Conservation (phyloP, 2,329 filamentous ascomycete species). For the Raffaelea ambrosiae region DNA sequence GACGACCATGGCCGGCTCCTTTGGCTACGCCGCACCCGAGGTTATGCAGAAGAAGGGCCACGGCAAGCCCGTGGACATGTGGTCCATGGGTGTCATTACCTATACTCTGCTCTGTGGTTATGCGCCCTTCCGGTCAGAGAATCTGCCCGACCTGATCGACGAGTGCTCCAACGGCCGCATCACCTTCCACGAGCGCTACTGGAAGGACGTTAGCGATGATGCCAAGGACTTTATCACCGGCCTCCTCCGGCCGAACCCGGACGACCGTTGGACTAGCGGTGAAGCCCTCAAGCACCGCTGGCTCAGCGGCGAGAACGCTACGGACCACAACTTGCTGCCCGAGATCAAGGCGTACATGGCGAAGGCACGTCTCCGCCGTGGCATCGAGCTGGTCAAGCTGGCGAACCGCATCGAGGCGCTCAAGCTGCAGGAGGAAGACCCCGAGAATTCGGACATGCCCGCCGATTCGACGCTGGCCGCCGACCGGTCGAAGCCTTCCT, state of each 20-base stretch:
- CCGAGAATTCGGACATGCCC: conserved; percentile 65
- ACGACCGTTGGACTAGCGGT: conserved; percentile 68
- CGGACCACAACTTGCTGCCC: conserved; percentile 92
- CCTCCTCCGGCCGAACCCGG: conserved; percentile 71
- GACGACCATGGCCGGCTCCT: conserved; percentile 97
- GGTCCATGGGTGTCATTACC: conserved; percentile 97
- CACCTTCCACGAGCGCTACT: conserved; percentile 95
- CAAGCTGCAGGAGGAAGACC: conserved; percentile 84
- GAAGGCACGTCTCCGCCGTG: conserved; percentile 81
- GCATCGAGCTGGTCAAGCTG: conserved; percentile 93
- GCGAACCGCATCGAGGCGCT: conserved; percentile 91
- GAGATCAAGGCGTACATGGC: conserved; percentile 94
- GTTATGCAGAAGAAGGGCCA: conserved; percentile 98
- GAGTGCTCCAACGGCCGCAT: conserved; percentile 80
- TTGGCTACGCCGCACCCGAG: conserved; percentile 94
- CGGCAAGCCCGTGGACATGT: conserved; percentile 98
- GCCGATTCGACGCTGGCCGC: conserved; percentile 53
- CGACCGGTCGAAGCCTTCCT: conserved; percentile 16
- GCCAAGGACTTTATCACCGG: conserved; percentile 88
- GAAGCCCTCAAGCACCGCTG: conserved; percentile 77
- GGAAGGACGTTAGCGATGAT: conserved; percentile 93
- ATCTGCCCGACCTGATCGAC: conserved; percentile 83
- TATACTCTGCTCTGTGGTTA: conserved; percentile 98
- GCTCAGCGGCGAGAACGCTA: conserved; percentile 85
- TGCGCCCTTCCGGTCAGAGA: conserved; percentile 95